A percentile compares a stretch with the other conserved stretches of the same genome.
Evolutionary conservation across 129 eudicot genomes (phyloP).

Genomic region (Saposhnikovia divaricata): DNA sequence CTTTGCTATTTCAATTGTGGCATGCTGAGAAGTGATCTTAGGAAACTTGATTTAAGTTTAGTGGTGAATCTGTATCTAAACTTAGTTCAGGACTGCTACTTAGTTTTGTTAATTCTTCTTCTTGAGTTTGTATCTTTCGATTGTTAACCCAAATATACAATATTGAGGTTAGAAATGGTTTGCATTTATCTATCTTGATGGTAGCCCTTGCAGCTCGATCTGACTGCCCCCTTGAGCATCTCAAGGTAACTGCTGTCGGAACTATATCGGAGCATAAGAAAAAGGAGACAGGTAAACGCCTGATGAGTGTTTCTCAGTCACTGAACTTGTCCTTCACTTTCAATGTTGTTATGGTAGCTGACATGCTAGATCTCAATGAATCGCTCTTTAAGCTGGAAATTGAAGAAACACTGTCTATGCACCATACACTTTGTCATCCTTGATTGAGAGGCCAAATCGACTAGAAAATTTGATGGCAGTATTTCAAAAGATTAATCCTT

Average conservation of each 20-base stretch:
- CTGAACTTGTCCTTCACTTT: constrained; percentile 19
- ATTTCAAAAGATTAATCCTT: not conserved
- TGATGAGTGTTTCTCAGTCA: constrained; percentile 15
- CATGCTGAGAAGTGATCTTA: too few relatives aligned
- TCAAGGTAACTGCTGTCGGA: constrained; percentile 24
- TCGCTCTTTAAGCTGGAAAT: not conserved
- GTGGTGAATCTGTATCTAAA: too few relatives aligned
- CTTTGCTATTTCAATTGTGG: too few relatives aligned
- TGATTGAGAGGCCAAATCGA: not conserved
- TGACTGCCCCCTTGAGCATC: constrained; percentile 6
- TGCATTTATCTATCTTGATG: constrained; percentile 9
- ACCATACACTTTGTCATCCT: not conserved
- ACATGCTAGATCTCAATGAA: constrained; percentile 8
- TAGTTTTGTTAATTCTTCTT: too few relatives aligned
- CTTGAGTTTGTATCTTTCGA: too few relatives aligned
- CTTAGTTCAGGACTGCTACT: too few relatives aligned
- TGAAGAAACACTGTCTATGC: not conserved
- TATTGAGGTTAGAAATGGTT: constrained; percentile 1
- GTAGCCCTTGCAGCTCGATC: constrained; percentile 16
- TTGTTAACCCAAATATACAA: too few relatives aligned
- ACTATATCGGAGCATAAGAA: not conserved
- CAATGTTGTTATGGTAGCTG: constrained; percentile 5
- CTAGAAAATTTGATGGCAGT: not conserved
- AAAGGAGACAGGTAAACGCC: constrained; percentile 13
- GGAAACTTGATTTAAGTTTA: too few relatives aligned